Percentiles rank a stretch among this genome's conserved stretches.
Evolutionary conservation across 2,329 filamentous ascomycete species (phyloP).

Genomic region (Alternaria gansuensis): DNA sequence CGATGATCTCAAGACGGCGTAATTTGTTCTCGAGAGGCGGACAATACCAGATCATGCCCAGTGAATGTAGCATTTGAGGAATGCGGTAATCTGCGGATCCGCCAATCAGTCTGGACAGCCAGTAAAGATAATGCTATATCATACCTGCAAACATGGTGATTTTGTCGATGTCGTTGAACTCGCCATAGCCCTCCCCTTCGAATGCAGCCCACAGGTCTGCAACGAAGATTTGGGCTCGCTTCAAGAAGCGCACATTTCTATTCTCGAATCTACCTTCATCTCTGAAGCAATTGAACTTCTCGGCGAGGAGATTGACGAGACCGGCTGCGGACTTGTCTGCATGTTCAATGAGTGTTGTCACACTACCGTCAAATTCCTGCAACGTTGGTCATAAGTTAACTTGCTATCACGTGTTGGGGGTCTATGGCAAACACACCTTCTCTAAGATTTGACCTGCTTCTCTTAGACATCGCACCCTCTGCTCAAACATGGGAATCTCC

Average conservation of each 20-base stretch:
- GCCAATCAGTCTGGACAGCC: neutral
- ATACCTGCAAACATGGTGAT: slow-evolving; percentile 93
- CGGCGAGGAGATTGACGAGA: slow-evolving; percentile 84
- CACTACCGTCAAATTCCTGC: slow-evolving; percentile 78
- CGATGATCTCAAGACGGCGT: slow-evolving; percentile 68
- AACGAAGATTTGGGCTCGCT: slow-evolving; percentile 94
- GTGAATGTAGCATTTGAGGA: slow-evolving; percentile 86
- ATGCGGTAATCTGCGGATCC: slow-evolving; percentile 81
- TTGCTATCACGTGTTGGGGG: neutral
- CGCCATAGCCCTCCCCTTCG: slow-evolving; percentile 78
- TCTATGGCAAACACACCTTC: slow-evolving; percentile 52
- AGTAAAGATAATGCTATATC: neutral
- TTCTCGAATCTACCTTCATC: slow-evolving; percentile 81
- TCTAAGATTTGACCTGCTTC: slow-evolving; percentile 84
- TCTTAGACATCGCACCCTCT: slow-evolving; percentile 79
- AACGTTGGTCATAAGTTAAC: slow-evolving; percentile 24
- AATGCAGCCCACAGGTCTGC: slow-evolving; percentile 98
- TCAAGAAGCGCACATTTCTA: slow-evolving; percentile 81
- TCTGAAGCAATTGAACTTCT: slow-evolving; percentile 84
- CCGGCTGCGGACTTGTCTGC: slow-evolving; percentile 81
- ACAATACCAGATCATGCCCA: slow-evolving; percentile 85
- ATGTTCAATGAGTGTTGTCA: slow-evolving; percentile 75
- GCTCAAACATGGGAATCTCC: slow-evolving; percentile 81
- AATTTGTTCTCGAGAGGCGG: slow-evolving; percentile 79
- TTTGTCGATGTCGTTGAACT: slow-evolving; percentile 89